These are phyloP conservation scores for Cytospora mali DNA, from an alignment of 2,329 filamentous ascomycete species.

Conservation along the genomic window DNA sequence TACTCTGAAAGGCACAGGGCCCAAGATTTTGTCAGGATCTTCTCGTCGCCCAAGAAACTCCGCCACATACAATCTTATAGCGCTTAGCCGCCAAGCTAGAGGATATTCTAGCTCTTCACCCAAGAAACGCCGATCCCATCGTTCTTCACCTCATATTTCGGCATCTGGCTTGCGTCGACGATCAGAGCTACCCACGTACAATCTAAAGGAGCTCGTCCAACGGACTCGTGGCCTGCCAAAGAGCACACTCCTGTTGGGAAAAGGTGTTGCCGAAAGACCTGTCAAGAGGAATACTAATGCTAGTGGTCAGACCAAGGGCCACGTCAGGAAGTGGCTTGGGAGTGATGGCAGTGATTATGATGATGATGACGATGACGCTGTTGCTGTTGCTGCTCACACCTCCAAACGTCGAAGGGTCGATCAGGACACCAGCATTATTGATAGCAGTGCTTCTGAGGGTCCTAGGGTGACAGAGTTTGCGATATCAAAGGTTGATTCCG, in stretches of 20 bases:
- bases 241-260: not conserved
- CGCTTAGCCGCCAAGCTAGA: constrained; percentile 2
- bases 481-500: not conserved
- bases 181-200: not conserved
- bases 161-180: not conserved
- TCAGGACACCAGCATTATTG: not conserved
- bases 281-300: not conserved
- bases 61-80: constrained; percentile 17
- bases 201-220: not conserved
- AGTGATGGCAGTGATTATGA: not conserved
- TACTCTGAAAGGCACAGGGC: not conserved
- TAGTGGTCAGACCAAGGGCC: not conserved
- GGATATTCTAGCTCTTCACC: not conserved
- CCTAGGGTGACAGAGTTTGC: not conserved
- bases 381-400: too few relatives aligned
- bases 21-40: not conserved
- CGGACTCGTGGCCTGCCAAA: not conserved
- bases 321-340: not conserved
- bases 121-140: not conserved
- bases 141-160: not conserved
- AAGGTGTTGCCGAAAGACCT: not conserved
- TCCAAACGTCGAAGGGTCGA: not conserved
- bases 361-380: not conserved
- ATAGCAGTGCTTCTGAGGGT: not conserved
- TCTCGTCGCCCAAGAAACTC: not conserved